Evolutionary conservation across 306 rosid species (phyloP), one percentile per base, ranked within the genome.

Genomic region (Astragalus glycyphyllos): DNA sequence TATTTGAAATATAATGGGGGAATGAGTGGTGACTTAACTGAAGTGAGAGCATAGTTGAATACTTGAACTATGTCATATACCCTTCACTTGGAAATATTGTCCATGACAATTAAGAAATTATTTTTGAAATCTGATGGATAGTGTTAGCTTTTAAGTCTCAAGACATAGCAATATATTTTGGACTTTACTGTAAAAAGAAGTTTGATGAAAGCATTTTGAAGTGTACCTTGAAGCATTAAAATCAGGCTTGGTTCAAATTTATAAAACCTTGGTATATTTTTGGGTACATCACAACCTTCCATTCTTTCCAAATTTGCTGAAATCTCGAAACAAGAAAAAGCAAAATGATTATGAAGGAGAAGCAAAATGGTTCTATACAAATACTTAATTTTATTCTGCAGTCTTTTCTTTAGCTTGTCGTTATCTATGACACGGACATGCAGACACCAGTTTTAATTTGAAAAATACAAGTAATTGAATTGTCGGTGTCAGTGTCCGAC

Each of bases 31-130:
- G 5, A 67, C 6, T 11, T 29, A 12, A 62, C 40, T 71, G 54
- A 32, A 42, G 66, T 32, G 26, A 37, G 69, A 37, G 69, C 49
- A n/a, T 49, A 71, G 58, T 70, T 57, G 69, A 77, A 42, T 42
- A 51, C 44, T 51, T 69, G 34, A 56, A 35, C 17, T 46, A 13
- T 49, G 58, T 32, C 9, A 26, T 58, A 41, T 57, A 10, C 58
- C 50, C 16, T 58, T 14, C 50, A 59, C 49, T 60, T 61, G 58
- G 41, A 65, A 42, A 12, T 45, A 34, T 11, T 50, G 53, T 32
- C 13, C 29, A 11, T 63, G 59, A 64, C 54, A n/a, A 35, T 20
- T 64, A 38, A 56, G 8, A 46, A 47, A 8, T 56, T 51, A 44
- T 46, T 74, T 68, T 74, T 68, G 32, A 73, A 35, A 35, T 15